Evolutionary conservation across 2,329 filamentous ascomycete species (phyloP).

Genomic region (Exophiala lecanii-corni): DNA sequence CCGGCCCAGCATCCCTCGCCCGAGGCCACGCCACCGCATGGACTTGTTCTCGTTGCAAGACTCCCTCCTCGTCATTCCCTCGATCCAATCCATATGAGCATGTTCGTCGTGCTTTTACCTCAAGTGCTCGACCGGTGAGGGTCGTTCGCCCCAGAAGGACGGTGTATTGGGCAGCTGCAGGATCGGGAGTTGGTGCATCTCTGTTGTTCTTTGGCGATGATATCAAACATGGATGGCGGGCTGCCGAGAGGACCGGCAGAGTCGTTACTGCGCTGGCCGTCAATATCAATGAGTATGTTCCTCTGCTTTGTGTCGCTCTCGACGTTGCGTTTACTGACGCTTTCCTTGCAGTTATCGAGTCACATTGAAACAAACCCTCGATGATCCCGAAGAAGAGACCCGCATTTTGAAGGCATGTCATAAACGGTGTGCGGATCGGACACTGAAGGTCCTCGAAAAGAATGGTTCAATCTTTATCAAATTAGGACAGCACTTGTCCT

Average conservation of each 20-base stretch:
- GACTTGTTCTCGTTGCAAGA: constrained; percentile 22
- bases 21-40: constrained; percentile 16
- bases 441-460: constrained; percentile 80
- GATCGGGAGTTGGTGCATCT: constrained; percentile 14
- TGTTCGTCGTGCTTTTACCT: constrained; percentile 7
- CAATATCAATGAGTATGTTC: constrained; percentile 77
- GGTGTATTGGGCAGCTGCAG: constrained; percentile 22
- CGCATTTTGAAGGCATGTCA: constrained; percentile 76
- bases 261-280: constrained; percentile 70
- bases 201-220: constrained; percentile 53
- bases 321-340: not conserved
- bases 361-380: constrained; percentile 65
- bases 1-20: constrained; percentile 9
- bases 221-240: constrained; percentile 70
- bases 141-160: constrained; percentile 14
- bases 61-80: not conserved
- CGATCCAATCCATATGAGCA: not conserved
- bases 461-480: constrained; percentile 99
- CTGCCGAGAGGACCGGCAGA: constrained; percentile 70
- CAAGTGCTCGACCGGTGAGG: constrained; percentile 10
- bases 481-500: constrained; percentile 89
- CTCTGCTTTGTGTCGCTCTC: constrained; percentile 6
- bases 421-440: constrained; percentile 84
- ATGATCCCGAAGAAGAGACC: constrained; percentile 62
- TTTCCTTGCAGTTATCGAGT: constrained; percentile 67